Conservation (phyloP, 805 yeast genomes). For the Kluyveromyces dobzhanskii region DNA sequence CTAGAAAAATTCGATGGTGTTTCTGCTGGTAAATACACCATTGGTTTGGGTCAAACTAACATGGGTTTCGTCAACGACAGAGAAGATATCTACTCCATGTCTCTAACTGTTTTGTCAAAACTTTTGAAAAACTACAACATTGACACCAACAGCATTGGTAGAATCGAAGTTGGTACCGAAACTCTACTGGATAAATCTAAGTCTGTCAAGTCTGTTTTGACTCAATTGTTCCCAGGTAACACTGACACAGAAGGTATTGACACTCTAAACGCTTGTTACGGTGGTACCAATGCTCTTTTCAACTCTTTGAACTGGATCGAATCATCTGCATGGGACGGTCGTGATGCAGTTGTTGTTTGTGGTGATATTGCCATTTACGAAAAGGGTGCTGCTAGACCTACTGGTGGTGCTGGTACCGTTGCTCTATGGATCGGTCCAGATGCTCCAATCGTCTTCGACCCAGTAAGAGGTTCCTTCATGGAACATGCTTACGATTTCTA, state of each 20-base stretch:
- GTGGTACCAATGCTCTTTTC: conserved; percentile 93
- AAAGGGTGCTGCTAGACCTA: conserved; percentile 97
- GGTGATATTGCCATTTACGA: conserved; percentile 98
- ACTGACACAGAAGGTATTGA: conserved; percentile 92
- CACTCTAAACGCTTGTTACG: conserved; percentile 95
- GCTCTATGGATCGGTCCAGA: conserved; percentile 95
- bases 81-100: conserved; percentile 92
- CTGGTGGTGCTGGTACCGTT: conserved; percentile 98
- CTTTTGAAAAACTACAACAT: conserved; percentile 74
- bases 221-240: conserved; percentile 88
- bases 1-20: conserved; percentile 80
- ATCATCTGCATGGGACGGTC: conserved; percentile 95
- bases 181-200: conserved; percentile 94
- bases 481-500: conserved; percentile 97
- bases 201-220: conserved; percentile 89
- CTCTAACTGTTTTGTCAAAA: conserved; percentile 77
- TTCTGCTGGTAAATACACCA: conserved; percentile 92
- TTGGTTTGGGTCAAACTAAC: conserved; percentile 96
- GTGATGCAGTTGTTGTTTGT: conserved; percentile 93
- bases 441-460: conserved; percentile 91
- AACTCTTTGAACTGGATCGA: conserved; percentile 95
- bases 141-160: conserved; percentile 75
- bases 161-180: conserved; percentile 98
- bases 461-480: conserved; percentile 86
- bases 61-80: conserved; percentile 97